Percentiles rank a stretch among this genome's conserved stretches.
Evolutionary conservation across 208 protist genomes (phyloP).

Genomic region (Porcisia deanei): DNA sequence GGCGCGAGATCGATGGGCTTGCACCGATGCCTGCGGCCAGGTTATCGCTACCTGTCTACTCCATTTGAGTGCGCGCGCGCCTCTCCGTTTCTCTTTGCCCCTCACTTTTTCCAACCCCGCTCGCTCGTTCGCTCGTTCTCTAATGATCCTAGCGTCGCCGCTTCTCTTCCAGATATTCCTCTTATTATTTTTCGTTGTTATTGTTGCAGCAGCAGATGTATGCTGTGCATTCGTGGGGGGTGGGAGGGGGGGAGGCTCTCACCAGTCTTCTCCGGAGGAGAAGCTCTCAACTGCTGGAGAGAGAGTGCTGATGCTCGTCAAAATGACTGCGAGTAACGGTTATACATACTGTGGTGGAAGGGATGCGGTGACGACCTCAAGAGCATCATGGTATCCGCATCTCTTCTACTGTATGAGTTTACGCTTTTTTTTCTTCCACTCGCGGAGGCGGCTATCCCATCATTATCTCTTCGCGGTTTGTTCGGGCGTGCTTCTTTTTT

Average conservation of each 20-base stretch:
- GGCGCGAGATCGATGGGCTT: conserved; percentile 19
- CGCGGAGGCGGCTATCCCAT: neutral
- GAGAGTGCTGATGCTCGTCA: neutral
- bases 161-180: neutral
- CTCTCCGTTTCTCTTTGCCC: neutral
- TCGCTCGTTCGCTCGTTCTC: too few species aligned
- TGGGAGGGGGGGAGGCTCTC: neutral
- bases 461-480: neutral
- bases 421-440: neutral
- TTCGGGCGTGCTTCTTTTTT: neutral
- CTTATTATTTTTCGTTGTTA: neutral
- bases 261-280: neutral
- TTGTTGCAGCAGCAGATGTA: neutral
- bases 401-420: neutral
- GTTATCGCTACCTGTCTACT: conserved; percentile 54
- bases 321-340: neutral
- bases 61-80: conserved; percentile 31
- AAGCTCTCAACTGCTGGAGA: neutral
- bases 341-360: neutral
- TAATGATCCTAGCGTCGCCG: too few species aligned
- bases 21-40: conserved; percentile 53
- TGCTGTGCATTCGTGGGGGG: neutral
- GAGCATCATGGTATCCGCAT: neutral
- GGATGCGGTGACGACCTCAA: neutral
- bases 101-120: too few species aligned